Conservation (phyloP, 768 basidiomycete genomes). For the Candolleomyces eurysporus region DNA sequence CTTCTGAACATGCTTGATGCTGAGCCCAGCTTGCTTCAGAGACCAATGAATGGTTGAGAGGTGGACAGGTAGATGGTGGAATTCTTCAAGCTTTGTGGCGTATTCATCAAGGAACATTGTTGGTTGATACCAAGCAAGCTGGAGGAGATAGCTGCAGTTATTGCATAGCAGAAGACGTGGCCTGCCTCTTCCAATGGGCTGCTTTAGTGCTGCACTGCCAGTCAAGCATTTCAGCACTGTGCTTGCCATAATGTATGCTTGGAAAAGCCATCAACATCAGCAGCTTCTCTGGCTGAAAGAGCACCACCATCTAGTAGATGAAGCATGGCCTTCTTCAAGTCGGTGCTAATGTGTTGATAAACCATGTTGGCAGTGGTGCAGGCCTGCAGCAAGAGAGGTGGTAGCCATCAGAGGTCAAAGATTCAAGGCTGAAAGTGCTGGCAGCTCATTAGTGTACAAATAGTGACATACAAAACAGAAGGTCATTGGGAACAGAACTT, state of each 20-base stretch:
- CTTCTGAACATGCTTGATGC: conserved; percentile 20
- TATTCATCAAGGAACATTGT: background rate
- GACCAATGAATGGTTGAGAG: conserved; percentile 20
- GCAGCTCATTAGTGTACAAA: background rate
- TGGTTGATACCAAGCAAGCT: background rate
- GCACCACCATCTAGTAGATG: background rate
- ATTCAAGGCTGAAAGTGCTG: background rate
- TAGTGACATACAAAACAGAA: background rate
- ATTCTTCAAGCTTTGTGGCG: background rate
- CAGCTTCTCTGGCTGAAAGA: background rate
- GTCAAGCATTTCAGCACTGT: background rate
- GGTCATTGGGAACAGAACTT: background rate
- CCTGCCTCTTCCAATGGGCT: background rate
- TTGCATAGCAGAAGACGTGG: background rate
- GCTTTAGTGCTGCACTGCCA: background rate
- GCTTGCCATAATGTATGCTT: background rate
- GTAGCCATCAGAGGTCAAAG: background rate
- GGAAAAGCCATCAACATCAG: background rate
- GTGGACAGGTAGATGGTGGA: background rate
- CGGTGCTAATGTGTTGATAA: background rate
- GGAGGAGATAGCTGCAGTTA: background rate
- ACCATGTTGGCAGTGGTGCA: background rate
- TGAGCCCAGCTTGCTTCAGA: conserved; percentile 17
- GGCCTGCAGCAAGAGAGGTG: background rate
- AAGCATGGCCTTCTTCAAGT: background rate